Evolutionary conservation across 2,329 filamentous ascomycete species (phyloP).

Genomic region (Phyllosticta paracitricarpa): DNA sequence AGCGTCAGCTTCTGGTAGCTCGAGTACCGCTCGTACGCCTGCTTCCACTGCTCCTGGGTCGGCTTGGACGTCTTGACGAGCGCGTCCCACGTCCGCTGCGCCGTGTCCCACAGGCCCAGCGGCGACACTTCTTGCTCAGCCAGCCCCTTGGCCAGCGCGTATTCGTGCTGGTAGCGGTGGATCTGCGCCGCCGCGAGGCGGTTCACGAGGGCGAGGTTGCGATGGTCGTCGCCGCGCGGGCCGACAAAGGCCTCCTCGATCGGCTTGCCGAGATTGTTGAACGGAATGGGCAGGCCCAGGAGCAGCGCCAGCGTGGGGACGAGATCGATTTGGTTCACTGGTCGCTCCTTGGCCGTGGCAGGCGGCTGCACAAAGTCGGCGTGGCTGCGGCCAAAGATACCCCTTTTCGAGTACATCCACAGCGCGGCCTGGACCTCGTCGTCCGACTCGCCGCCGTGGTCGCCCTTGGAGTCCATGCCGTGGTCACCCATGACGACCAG

Average conservation of each 20-base stretch:
- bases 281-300: conserved; percentile 85
- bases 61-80: conserved; percentile 32
- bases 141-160: conserved; percentile 62
- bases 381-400: conserved; percentile 68
- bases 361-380: conserved; percentile 49
- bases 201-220: conserved; percentile 67
- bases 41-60: conserved; percentile 28
- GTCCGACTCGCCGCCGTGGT: conserved; percentile 96
- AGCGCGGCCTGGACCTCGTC: conserved; percentile 89
- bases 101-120: conserved; percentile 48
- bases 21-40: conserved; percentile 49
- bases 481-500: conserved; percentile 98
- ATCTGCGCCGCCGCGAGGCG: conserved; percentile 76
- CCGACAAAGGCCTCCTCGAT: conserved; percentile 91
- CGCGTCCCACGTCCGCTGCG: conserved; percentile 44
- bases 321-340: conserved; percentile 81
- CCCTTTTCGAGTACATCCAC: conserved; percentile 96
- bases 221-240: conserved; percentile 56
- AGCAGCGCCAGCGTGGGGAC: conserved; percentile 85
- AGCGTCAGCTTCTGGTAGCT: conserved; percentile 73
- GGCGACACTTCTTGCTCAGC: conserved; percentile 49
- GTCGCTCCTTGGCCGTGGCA: conserved; percentile 63
- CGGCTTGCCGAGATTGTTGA: conserved; percentile 86
- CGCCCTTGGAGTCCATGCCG: conserved; percentile 94
- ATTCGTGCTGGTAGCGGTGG: conserved; percentile 77